Base-by-base conservation (phyloP, 495 filamentous ascomycete genomes). In the Neurospora sp. region DNA sequence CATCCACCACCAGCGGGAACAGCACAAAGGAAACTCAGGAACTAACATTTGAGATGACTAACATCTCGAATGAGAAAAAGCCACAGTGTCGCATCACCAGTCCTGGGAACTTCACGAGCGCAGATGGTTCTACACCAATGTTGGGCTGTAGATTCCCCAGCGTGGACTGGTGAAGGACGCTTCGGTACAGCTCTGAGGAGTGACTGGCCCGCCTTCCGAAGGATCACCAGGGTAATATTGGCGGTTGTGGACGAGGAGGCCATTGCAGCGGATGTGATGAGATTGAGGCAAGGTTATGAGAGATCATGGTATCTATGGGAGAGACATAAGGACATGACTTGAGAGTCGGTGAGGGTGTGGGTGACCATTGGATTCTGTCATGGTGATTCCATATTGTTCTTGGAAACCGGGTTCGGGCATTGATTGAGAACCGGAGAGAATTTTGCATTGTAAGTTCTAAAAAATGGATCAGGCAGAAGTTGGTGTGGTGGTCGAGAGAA, bases 41-140 rank as follows among this genome's bases (percentile, higher is more conserved):
- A 16, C 27, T 78, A 14, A 68, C 68, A 0, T 71, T 79, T 39
- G 73, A 75, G 3, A 1, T 77, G 44, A 76, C 59, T 1, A 80
- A 75, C 35, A 27, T 73, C 7, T 78, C 76, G 18, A 74, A 65
- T 38, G 45, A 70, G 3, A 72, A n/a, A n/a, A n/a, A n/a, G n/a
- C n/a, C n/a, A n/a, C n/a, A n/a, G n/a, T n/a, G n/a, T n/a, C n/a
- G n/a, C n/a, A n/a, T n/a, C n/a, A n/a, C n/a, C 6, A 61, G 53
- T 4, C 27, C 1, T 27, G 53, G 53, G 22, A 61, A 61, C 27
- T 61, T 35, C 6, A 61, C 53, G 8, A 53, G 45, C 45, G 71
- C 75, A 5, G 73, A 78, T 31, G 75, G 77, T 0, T 72, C 74
- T 5, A 44, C 41, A 3, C 69, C 68, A 31, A 27, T 27, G 22